phyloP scores from a whole-genome alignment of 2,329 filamentous ascomycete species.

The Calonectria fujianensis region DNA sequence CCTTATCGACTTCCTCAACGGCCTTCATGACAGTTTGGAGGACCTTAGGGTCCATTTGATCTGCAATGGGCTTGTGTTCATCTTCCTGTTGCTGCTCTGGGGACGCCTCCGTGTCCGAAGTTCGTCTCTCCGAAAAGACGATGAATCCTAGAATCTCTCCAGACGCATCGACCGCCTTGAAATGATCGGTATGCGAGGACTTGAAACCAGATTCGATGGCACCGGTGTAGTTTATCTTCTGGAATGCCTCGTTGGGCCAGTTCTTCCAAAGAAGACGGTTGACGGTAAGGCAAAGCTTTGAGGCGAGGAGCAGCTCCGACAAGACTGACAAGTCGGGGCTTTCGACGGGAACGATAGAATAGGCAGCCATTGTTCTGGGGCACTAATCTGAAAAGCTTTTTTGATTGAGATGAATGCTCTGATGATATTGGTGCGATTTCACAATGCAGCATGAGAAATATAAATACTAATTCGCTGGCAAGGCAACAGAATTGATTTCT shows the following conservation, averaged over 20 bases:
- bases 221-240: conserved; percentile 2
- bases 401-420: not conserved
- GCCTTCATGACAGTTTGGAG: conserved; percentile 12
- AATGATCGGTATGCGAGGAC: not conserved
- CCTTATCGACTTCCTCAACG: conserved; percentile 3
- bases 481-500: not conserved
- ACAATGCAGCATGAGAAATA: not conserved
- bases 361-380: not conserved
- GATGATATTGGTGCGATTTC: not conserved
- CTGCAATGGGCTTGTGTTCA: not conserved
- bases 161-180: conserved; percentile 36
- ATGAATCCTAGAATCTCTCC: conserved; percentile 37
- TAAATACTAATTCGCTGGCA: not conserved
- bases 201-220: conserved; percentile 23
- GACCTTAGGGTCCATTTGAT: conserved; percentile 14
- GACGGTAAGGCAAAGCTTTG: conserved; percentile 34
- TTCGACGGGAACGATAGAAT: conserved; percentile 24
- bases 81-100: not conserved
- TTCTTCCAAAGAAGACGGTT: conserved; percentile 36
- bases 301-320: conserved; percentile 22
- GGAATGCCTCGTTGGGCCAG: conserved; percentile 35
- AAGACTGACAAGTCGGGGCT: conserved; percentile 16
- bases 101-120: not conserved
- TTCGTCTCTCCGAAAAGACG: conserved; percentile 13
- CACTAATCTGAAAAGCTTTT: not conserved